Percentiles rank a stretch among this genome's conserved stretches.
These are phyloP conservation scores for Plasmodium ovale DNA, from an alignment of 169 alveolate genomes.

Conservation along the genomic window DNA sequence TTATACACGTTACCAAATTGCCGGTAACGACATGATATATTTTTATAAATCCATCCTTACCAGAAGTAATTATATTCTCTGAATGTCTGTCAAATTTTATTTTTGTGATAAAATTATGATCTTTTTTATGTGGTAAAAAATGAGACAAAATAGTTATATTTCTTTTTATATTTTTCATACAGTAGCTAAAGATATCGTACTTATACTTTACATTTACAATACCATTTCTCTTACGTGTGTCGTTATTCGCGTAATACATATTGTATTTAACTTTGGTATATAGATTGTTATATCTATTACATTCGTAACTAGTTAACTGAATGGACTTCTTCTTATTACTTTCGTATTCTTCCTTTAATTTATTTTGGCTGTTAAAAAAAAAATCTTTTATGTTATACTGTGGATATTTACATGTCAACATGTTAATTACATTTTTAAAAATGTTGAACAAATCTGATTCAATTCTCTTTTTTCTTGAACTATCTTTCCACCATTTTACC, in stretches of 20 bases:
- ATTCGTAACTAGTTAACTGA: slow-evolving; percentile 42
- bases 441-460: slow-evolving; percentile 71
- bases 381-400: slow-evolving; percentile 46
- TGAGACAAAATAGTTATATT: slow-evolving; percentile 63
- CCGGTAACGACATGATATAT: slow-evolving; percentile 58
- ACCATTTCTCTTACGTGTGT: slow-evolving; percentile 23
- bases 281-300: slow-evolving; percentile 30
- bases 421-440: slow-evolving; percentile 51
- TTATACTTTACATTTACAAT: slow-evolving; percentile 7
- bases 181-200: slow-evolving; percentile 36
- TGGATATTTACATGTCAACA: slow-evolving; percentile 65
- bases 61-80: slow-evolving; percentile 55
- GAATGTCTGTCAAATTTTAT: slow-evolving; percentile 31
- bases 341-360: slow-evolving; percentile 68
- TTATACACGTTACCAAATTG: slow-evolving; percentile 33
- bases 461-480: slow-evolving; percentile 6
- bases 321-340: slow-evolving; percentile 30
- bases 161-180: slow-evolving; percentile 58
- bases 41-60: slow-evolving; percentile 73
- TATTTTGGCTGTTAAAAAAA: slow-evolving; percentile 73
- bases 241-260: slow-evolving; percentile 21
- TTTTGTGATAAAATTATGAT: slow-evolving; percentile 47
- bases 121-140: slow-evolving; percentile 58
- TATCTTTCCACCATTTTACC: not conserved
- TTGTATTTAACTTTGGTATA: slow-evolving; percentile 35